phyloP scores from a whole-genome alignment of 2,329 filamentous ascomycete genomes.

The Fusarium sororula region DNA sequence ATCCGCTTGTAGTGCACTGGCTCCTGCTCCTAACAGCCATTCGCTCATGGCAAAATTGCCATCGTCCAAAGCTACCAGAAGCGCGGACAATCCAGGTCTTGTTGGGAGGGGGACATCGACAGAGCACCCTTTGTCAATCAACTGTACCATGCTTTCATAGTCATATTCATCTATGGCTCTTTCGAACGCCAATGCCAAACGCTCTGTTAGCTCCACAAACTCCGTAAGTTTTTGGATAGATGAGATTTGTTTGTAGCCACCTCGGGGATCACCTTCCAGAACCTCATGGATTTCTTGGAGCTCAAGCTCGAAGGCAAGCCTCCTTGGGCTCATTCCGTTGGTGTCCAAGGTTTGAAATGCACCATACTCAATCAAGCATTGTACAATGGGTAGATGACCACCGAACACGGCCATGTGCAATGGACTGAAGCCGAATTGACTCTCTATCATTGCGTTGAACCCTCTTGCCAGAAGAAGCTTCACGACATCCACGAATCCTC shows the following conservation, averaged over 20 bases:
- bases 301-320: neutral
- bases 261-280: neutral
- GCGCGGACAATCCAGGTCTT: neutral
- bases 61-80: neutral
- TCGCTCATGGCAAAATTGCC: neutral
- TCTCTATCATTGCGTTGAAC: neutral
- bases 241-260: too few species aligned
- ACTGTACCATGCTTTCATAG: conserved; percentile 39
- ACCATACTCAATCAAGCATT: neutral
- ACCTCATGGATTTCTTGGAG: neutral
- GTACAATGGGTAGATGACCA: accelerated
- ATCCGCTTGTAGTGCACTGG: conserved; percentile 38
- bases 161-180: neutral
- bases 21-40: conserved; percentile 33
- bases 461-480: neutral
- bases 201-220: neutral
- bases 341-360: neutral
- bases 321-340: neutral
- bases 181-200: neutral
- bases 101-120: neutral
- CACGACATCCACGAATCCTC: accelerated
- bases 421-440: neutral
- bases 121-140: neutral
- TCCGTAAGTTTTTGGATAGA: too few species aligned
- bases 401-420: neutral